A percentile compares a stretch with the other conserved stretches of the same genome.
Conservation (phyloP, 2,329 filamentous ascomycete species). For the Aspergillus pseudonomiae region DNA sequence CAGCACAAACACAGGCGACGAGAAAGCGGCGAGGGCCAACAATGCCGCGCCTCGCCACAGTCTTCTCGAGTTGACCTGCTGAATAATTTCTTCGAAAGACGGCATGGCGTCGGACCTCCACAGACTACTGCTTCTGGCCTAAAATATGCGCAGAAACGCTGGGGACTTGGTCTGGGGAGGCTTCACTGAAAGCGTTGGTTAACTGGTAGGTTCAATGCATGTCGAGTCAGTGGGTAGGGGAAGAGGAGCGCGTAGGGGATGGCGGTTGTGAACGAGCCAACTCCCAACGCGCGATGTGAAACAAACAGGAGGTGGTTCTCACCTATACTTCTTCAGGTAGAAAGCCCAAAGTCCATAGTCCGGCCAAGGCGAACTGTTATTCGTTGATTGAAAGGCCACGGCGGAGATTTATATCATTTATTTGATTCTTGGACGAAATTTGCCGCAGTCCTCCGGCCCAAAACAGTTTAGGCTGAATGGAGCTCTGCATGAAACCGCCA, state of each 20-base stretch:
- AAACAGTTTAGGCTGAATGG: conserved; percentile 5
- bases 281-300: conserved; percentile 10
- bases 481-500: background rate
- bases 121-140: background rate
- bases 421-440: conserved; percentile 14
- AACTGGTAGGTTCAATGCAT: background rate
- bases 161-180: conserved; percentile 10
- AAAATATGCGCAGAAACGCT: conserved; percentile 14
- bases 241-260: background rate
- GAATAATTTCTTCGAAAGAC: conserved; percentile 28
- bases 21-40: conserved; percentile 43
- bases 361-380: conserved; percentile 7
- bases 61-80: conserved; percentile 29
- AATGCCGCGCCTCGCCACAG: conserved; percentile 35
- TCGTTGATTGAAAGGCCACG: background rate
- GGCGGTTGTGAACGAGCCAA: background rate
- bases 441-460: conserved; percentile 33
- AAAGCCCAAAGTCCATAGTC: conserved; percentile 19
- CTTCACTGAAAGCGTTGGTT: background rate
- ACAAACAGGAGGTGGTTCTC: conserved; percentile 17
- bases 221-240: background rate
- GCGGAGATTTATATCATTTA: background rate
- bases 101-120: conserved; percentile 26
- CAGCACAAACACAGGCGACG: conserved; percentile 58
- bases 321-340: conserved; percentile 22